These are phyloP conservation scores for Kewa caespitosa DNA, from an alignment of 179 eudicot species.

Conservation along the genomic window DNA sequence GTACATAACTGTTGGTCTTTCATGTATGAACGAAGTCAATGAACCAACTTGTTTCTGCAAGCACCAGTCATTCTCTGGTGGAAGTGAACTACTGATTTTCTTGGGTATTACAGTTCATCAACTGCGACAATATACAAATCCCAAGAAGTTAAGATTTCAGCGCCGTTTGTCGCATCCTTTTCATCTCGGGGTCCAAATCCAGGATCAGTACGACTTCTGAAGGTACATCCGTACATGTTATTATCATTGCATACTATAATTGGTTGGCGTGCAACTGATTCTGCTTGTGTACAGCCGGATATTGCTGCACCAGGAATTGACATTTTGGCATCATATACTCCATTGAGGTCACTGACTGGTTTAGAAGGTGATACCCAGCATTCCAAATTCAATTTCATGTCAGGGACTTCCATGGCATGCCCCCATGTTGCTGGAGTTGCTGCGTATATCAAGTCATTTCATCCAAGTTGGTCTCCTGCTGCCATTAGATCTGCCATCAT, in stretches of 20 bases:
- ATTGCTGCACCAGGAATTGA: constrained; percentile 87
- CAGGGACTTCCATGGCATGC: constrained; percentile 95
- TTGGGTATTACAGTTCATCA: constrained; percentile 41
- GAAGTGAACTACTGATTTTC: not conserved
- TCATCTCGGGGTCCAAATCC: constrained; percentile 92
- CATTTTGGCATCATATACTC: constrained; percentile 83
- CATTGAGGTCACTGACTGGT: constrained; percentile 68
- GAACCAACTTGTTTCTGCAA: not conserved
- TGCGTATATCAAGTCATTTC: constrained; percentile 86
- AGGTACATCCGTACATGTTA: constrained; percentile 57
- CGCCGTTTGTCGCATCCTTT: constrained; percentile 74
- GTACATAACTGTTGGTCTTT: constrained; percentile 11
- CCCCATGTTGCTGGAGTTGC: constrained; percentile 83
- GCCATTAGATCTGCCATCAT: constrained; percentile 80
- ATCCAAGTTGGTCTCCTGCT: constrained; percentile 83
- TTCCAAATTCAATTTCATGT: constrained; percentile 74
- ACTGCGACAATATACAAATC: constrained; percentile 61
- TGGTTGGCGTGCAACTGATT: not conserved
- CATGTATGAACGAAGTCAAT: no score
- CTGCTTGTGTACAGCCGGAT: constrained; percentile 57
- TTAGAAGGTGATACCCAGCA: constrained; percentile 62
- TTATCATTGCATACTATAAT: not conserved
- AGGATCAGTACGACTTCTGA: constrained; percentile 61
- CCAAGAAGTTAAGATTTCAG: constrained; percentile 49
- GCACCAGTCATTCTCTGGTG: no score